Evolutionary conservation across 306 rosid species (phyloP).

Genomic region (Albizia julibrissin): DNA sequence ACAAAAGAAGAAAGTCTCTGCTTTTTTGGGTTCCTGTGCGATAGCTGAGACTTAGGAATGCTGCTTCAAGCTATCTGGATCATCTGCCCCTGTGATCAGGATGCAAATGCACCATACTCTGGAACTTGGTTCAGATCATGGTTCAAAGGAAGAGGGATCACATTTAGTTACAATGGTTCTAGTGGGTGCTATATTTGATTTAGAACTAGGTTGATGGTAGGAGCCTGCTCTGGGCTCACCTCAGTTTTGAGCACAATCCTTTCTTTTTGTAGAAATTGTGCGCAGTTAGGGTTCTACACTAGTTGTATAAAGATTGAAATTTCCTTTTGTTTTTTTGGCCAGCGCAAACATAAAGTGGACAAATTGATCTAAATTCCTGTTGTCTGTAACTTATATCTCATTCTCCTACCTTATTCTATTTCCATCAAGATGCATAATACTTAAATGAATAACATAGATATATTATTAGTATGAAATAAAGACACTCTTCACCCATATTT

Average conservation of each 20-base stretch:
- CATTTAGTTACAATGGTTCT: neutral
- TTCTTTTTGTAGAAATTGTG: neutral
- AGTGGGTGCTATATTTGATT: neutral
- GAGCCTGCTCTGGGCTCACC: neutral
- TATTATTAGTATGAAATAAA: neutral
- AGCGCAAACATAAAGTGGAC: neutral
- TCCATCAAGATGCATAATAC: neutral
- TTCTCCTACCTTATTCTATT: neutral
- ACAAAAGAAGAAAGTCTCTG: neutral
- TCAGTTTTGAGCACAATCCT: neutral
- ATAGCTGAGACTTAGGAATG: neutral
- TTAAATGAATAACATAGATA: neutral
- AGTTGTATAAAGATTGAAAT: neutral
- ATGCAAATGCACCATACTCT: constrained; percentile 5
- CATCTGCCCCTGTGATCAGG: neutral
- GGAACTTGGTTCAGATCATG: neutral
- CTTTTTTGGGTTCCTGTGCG: neutral
- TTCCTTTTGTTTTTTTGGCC: neutral
- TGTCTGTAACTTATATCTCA: neutral
- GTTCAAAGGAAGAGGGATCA: neutral
- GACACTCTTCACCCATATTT: neutral
- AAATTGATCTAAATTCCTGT: neutral
- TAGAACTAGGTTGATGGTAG: neutral
- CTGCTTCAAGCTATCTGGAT: neutral
- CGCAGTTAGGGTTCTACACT: neutral